These are phyloP conservation scores for Eimeria sp. DNA, from an alignment of 169 alveolate genomes.

Conservation along the genomic window DNA sequence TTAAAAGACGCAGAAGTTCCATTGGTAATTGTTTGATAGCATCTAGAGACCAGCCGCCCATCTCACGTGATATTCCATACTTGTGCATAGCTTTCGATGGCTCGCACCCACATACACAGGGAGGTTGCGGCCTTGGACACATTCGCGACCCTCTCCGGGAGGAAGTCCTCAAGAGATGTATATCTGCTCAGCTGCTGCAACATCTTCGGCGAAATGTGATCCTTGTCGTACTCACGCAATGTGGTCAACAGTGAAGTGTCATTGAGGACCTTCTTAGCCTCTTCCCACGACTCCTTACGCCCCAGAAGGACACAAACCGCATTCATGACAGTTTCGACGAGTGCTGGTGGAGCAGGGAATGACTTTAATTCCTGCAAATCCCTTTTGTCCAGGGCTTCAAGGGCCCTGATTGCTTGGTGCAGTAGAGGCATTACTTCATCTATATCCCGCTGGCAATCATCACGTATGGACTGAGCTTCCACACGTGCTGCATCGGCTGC, in stretches of 20 bases:
- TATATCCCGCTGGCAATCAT: conserved; percentile 90
- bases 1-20: not conserved
- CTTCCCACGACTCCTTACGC: conserved; percentile 94
- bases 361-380: conserved; percentile 95
- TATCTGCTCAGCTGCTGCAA: conserved; percentile 92
- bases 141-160: conserved; percentile 86
- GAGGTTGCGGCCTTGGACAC: conserved; percentile 94
- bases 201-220: conserved; percentile 87
- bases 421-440: conserved; percentile 94
- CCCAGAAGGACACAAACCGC: conserved; percentile 94
- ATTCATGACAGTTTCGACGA: conserved; percentile 91
- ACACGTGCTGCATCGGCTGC: conserved; percentile 56
- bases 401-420: conserved; percentile 94
- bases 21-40: not conserved
- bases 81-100: conserved; percentile 93
- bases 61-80: not conserved
- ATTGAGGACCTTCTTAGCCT: conserved; percentile 93
- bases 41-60: not conserved
- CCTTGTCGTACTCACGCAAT: conserved; percentile 91
- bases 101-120: conserved; percentile 94
- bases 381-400: conserved; percentile 93
- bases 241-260: conserved; percentile 91
- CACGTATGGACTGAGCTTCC: conserved; percentile 65
- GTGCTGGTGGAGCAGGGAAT: conserved; percentile 94
- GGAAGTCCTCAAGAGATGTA: conserved; percentile 90